Base-by-base conservation (phyloP, 495 filamentous ascomycete genomes). In the Glonium stellatum region DNA sequence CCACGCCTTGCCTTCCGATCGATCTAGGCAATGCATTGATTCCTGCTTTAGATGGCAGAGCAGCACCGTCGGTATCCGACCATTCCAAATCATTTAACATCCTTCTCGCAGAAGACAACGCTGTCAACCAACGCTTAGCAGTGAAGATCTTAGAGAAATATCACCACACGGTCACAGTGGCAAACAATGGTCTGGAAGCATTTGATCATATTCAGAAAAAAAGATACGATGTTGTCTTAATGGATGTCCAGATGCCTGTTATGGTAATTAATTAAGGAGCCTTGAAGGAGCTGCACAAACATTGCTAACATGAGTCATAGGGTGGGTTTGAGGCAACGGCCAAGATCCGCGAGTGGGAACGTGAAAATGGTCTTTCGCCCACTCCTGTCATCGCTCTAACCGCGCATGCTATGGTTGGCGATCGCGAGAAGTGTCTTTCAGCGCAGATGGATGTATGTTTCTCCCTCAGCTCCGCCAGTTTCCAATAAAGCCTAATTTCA, bases 221-320 rank as follows among this genome's bases (percentile, higher is more conserved):
- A 74, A 87, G 89, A 62, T 98, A 92, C 69, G 93, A 98, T 74
- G 89, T 95, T 66, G 93, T 98, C 62, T 76, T 99, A 49, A 99
- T 99, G 93, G 93, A 99, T 67, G 95, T 99, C 6, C 95, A 97
- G 72, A 99, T 99, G 95, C 95, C 95, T 21, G 86, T 97, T 61
- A 97, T 99, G 92, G 85, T 87, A 76, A 70, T 80, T 87, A 76
- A 70, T 80, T 69, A 31, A 11, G 18, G 18, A 34, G 0, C 19
- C 9, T 8, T 46, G 18, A 11, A 11, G 27, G 15, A 5, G 31
- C 25, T 42, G 0, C 12, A 54, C 25, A 48, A 46, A 48, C 15
- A 19, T 58, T 48, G 15, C 34, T 55, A 57, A 52, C 15, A 12
- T 10, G 22, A 37, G 4, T 18, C 62, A 61, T 61, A 88, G 85